Base-by-base conservation (phyloP, 2,329 filamentous ascomycete genomes). In the Trichoderma oligosporum region DNA sequence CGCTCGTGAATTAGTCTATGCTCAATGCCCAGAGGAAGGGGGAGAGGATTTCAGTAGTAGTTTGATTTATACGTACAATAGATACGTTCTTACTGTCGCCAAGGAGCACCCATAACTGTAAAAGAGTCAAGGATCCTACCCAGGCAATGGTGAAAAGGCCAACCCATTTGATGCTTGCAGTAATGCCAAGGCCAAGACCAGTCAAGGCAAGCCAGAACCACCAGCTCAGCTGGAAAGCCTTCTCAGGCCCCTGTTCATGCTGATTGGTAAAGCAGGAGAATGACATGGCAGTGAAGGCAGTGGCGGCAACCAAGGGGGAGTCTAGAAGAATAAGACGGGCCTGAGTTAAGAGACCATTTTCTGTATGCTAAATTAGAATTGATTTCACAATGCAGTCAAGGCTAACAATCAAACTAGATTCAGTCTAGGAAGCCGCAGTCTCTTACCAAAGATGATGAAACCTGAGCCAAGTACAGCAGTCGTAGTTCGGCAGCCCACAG, bases 81-180 rank as follows among this genome's bases (percentile, higher is more conserved):
- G 91, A 90, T 51, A 97, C 91, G 55, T 86, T 92, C 74, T 85
- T 91, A 63, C 83, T 83, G 72, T 99, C 94, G 62, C 92, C 94
- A 38, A 97, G 87, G 56, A 99, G 78, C 64, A 97, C 86, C 94
- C 94, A 99, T 58, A 99, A 83, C 77, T 99, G 94, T 44, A 99
- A 72, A 42, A 93, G 73, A 35, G 94, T 99, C 75, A 99, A 82
- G 73, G 82, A 84, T 61, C 94, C 94, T 64, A 99, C 91, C 94
- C 94, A 99, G 47, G 93, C 94, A 72, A 97, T 97, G 62, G 94
- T 99, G 79, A 99, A 97, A 52, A 99, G 81, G 49, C 94, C 94
- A 68, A 99, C 94, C 94, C 94, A 99, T 78, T 99, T 99, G 68
- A 97, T 92, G 76, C 93, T 97, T 61, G 87, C 84, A 7, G 94